Conservation (phyloP, 2,329 filamentous ascomycete species). For the Tolypocladium ophioglossoides region DNA sequence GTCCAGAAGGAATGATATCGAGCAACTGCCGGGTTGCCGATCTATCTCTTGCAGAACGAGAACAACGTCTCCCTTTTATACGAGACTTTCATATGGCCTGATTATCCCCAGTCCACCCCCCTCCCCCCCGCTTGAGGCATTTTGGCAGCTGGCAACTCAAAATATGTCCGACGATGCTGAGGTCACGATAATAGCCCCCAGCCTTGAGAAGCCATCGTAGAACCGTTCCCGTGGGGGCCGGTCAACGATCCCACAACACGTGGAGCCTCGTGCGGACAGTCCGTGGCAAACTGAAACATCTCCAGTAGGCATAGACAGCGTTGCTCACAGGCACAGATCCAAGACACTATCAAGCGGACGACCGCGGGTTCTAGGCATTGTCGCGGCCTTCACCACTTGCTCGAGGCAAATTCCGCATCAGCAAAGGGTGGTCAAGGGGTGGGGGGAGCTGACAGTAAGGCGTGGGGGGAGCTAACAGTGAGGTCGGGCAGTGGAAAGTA, state of each 20-base stretch:
- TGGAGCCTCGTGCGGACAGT: background rate
- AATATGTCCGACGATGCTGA: background rate
- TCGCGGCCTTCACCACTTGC: background rate
- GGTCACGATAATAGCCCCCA: background rate
- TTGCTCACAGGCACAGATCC: background rate
- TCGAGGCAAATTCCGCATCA: background rate
- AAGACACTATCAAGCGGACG: background rate
- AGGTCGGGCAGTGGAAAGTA: background rate
- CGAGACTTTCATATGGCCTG: background rate
- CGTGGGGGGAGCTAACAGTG: background rate
- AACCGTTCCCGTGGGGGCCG: background rate
- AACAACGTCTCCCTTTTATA: background rate
- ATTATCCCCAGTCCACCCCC: no score
- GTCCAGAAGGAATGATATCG: background rate
- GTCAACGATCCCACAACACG: no score
- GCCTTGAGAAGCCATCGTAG: background rate
- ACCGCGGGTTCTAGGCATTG: background rate
- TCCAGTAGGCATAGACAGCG: background rate
- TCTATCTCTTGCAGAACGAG: background rate
- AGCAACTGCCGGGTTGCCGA: background rate
- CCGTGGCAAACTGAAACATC: background rate
- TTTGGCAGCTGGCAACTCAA: background rate
- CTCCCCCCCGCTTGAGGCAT: background rate
- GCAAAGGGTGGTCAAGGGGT: background rate
- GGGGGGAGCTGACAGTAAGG: background rate